Evolutionary conservation across 345 rosid genomes (phyloP).

Genomic region (Schrenkiella parvula): DNA sequence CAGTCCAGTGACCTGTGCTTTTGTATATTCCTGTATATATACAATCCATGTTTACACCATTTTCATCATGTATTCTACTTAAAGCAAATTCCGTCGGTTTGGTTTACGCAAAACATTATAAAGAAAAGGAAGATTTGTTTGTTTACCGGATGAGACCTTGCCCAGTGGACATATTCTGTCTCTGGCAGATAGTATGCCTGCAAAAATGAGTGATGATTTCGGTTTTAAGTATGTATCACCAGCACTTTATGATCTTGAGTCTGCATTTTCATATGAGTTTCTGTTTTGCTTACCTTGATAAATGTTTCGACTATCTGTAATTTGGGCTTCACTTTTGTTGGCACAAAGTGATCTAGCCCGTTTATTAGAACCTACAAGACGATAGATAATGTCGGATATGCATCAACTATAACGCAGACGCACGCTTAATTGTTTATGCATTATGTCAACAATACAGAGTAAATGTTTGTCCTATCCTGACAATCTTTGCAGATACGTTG

Average conservation of each 20-base stretch:
- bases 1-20: constrained; percentile 71
- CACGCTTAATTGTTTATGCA: not conserved
- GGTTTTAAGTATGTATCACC: not conserved
- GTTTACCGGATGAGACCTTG: constrained; percentile 85
- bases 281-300: constrained; percentile 58
- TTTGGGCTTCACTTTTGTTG: constrained; percentile 69
- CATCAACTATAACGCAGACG: not conserved
- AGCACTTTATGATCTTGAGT: not conserved
- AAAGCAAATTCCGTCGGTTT: not conserved
- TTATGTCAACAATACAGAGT: not conserved
- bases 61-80: not conserved
- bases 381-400: not conserved
- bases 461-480: constrained; percentile 3
- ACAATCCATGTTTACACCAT: not conserved
- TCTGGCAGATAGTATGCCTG: constrained; percentile 98
- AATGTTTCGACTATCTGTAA: constrained; percentile 77
- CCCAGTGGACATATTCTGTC: constrained; percentile 95
- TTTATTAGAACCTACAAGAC: constrained; percentile 70
- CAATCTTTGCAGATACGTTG: not conserved
- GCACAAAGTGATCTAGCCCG: constrained; percentile 81
- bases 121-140: not conserved
- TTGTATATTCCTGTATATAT: constrained; percentile 67
- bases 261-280: not conserved
- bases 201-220: not conserved
- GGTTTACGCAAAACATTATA: not conserved